Evolutionary conservation across 345 rosid genomes (phyloP).

Genomic region (Melaleuca alternifolia): DNA sequence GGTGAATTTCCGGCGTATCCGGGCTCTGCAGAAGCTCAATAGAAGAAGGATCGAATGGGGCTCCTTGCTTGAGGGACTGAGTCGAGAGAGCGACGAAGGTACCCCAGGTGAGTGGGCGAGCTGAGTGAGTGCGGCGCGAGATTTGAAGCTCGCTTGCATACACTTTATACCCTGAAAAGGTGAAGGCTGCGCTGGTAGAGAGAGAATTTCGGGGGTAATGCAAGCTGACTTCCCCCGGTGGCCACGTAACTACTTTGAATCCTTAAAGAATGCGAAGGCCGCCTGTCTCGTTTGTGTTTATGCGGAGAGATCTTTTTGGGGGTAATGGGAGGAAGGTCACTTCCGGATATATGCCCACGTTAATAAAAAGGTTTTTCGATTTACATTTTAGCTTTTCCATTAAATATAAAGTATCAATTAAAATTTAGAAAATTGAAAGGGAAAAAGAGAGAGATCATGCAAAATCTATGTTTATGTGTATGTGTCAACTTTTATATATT

Average conservation of each 20-base stretch:
- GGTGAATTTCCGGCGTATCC: background rate
- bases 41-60: background rate
- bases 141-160: background rate
- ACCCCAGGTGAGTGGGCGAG: background rate
- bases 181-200: background rate
- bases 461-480: too few relatives aligned
- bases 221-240: background rate
- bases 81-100: background rate
- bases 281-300: background rate
- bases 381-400: too few relatives aligned
- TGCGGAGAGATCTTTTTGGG: background rate
- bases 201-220: background rate
- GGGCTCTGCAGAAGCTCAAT: background rate
- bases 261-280: background rate
- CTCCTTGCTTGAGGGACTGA: background rate
- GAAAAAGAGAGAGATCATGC: too few relatives aligned
- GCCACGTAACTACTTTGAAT: background rate
- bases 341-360: background rate
- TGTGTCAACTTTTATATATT: too few relatives aligned
- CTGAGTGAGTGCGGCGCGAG: background rate
- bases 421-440: too few relatives aligned
- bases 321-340: background rate
- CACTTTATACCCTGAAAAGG: background rate
- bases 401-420: too few relatives aligned
- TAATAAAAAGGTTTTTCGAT: background rate